Conservation (phyloP, 2,329 filamentous ascomycete species). For the Huntiella decipiens region DNA sequence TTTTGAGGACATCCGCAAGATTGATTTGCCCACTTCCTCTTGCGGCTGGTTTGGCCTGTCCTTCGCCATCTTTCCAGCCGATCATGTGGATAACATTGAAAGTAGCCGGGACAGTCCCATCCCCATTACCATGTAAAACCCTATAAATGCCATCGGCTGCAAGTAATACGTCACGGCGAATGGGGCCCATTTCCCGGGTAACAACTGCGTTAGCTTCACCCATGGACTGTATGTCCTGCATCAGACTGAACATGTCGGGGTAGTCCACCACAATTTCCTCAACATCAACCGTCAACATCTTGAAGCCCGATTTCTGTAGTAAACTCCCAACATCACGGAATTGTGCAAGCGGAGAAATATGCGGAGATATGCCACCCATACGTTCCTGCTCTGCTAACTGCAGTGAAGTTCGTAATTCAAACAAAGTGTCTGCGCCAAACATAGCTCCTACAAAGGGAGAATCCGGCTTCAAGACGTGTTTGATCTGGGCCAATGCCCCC, state of each 20-base stretch:
- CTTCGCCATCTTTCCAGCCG: constrained; percentile 75
- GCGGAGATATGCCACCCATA: constrained; percentile 75
- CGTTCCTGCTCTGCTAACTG: constrained; percentile 85
- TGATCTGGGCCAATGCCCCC: constrained; percentile 65
- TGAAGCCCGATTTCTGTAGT: constrained; percentile 74
- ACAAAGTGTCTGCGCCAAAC: constrained; percentile 88
- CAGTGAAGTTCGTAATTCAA: constrained; percentile 78
- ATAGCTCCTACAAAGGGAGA: constrained; percentile 86
- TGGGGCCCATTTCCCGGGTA: constrained; percentile 59
- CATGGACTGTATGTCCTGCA: constrained; percentile 92
- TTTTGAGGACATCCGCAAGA: constrained; percentile 54
- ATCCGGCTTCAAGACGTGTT: constrained; percentile 74
- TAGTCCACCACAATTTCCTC: constrained; percentile 96
- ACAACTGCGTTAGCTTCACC: constrained; percentile 82
- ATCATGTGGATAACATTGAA: constrained; percentile 98
- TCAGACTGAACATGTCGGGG: constrained; percentile 72
- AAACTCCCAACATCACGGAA: constrained; percentile 80
- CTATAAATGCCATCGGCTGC: constrained; percentile 80
- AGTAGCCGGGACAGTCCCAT: constrained; percentile 65
- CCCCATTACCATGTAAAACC: constrained; percentile 66
- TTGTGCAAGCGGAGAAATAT: constrained; percentile 80
- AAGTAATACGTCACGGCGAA: constrained; percentile 66
- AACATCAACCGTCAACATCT: constrained; percentile 87
- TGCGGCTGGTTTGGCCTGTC: constrained; percentile 60
- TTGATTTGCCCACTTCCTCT: constrained; percentile 75